Evolutionary conservation across 2,329 filamentous ascomycete genomes (phyloP), one percentile per base, ranked within the genome.

Genomic region (Cladosporium sp.): DNA sequence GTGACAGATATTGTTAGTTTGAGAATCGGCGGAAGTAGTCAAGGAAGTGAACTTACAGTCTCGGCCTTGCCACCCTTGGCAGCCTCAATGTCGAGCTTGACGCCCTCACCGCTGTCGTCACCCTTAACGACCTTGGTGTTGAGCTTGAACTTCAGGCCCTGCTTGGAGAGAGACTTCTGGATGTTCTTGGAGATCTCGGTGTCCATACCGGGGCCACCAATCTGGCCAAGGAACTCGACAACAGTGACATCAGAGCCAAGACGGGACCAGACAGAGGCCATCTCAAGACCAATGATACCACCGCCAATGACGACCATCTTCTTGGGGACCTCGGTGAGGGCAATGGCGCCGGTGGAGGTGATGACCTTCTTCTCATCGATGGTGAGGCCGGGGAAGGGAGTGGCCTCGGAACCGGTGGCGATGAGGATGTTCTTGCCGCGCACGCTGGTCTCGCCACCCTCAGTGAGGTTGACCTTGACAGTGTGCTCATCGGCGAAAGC

Each of bases 311-410:
- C 93, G 57, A 94, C 78, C 87, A 98, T 86, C 74, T 88, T 93
- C 79, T 96, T 90, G 38, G 93, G 93, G 32, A 98, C 87, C 77
- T 95, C 81, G 64, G 88, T 79, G 54, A 98, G 79, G 35, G 90
- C 80, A 66, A 98, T 85, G 58, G 93, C 93, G 59, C 93, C 93
- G 47, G 93, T 98, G 77, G 90, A 96, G 63, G 90, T 95, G 67
- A 98, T 83, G 63, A 98, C 89, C 70, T 88, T 88, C 85, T 96
- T 89, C 83, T 98, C 93, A 66, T 98, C 93, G 65, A 98, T 88
- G 66, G 89, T 86, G 57, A 98, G 79, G 49, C 93, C 93, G 38
- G 93, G 93, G 79, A 98, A 98, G 22, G 92, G 93, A 42, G 93
- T 96, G 42, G 90, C 83, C 75, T 98, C 93, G 63, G 86, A 92